phyloP scores from a whole-genome alignment of 257 asterid species.

The Rauvolfia tetraphylla region DNA sequence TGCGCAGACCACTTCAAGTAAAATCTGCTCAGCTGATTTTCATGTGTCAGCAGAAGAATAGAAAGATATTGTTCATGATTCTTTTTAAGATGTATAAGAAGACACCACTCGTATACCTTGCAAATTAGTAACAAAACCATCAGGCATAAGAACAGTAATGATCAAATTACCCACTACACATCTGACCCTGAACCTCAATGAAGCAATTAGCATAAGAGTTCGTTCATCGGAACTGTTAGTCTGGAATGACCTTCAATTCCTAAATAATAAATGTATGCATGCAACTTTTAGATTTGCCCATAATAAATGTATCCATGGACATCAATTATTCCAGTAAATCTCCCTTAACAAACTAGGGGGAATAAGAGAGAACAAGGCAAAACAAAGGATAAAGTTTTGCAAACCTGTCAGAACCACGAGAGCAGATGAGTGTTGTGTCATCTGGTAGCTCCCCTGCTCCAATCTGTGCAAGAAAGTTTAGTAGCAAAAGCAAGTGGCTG shows the following conservation, averaged over 20 bases:
- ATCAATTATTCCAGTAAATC: background rate
- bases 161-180: background rate
- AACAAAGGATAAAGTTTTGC: slow-evolving; percentile 19
- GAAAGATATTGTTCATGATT: background rate
- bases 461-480: slow-evolving; percentile 49
- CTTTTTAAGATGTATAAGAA: background rate
- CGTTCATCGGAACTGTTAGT: background rate
- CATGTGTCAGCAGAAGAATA: background rate
- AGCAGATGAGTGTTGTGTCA: slow-evolving; percentile 83
- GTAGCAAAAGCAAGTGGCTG: slow-evolving; percentile 11
- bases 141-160: background rate
- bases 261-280: background rate
- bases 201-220: background rate
- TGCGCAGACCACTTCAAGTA: background rate
- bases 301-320: background rate
- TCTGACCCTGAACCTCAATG: background rate
- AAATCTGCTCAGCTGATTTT: background rate
- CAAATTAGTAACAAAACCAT: background rate
- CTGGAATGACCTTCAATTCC: background rate
- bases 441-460: slow-evolving; percentile 94
- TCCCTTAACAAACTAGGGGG: background rate
- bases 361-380: background rate
- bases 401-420: slow-evolving; percentile 91
- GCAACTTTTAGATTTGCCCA: background rate
- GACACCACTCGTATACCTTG: no score